Evolutionary conservation across 2,329 filamentous ascomycete genomes (phyloP).

Genomic region (Penicillium sp.): DNA sequence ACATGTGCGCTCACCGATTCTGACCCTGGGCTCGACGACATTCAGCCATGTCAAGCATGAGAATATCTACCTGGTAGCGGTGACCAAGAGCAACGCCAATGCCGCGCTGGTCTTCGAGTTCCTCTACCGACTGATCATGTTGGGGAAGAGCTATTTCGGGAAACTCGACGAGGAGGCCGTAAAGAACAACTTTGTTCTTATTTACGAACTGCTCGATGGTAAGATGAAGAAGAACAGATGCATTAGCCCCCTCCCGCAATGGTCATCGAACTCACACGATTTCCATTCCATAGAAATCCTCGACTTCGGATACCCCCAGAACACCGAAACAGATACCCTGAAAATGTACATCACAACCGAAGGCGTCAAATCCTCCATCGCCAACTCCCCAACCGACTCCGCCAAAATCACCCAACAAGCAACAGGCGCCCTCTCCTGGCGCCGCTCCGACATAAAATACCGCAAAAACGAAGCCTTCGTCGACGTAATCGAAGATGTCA

Average conservation of each 20-base stretch:
- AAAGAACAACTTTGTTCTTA: constrained; percentile 99
- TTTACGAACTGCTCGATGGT: constrained; percentile 96
- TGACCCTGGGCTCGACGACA: constrained; percentile 94
- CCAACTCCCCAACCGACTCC: constrained; percentile 74
- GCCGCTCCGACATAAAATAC: constrained; percentile 96
- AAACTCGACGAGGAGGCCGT: constrained; percentile 99
- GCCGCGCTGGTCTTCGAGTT: constrained; percentile 97
- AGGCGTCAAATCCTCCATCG: constrained; percentile 79
- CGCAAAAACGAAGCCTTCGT: constrained; percentile 99
- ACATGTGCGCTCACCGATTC: constrained; percentile 92
- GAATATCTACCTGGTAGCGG: constrained; percentile 95
- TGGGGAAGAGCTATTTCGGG: constrained; percentile 94
- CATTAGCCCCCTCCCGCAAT: too few relatives aligned
- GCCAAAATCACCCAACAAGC: constrained; percentile 99
- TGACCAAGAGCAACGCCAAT: constrained; percentile 99
- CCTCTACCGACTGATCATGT: constrained; percentile 80
- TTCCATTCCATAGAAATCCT: constrained; percentile 68
- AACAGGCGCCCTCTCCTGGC: constrained; percentile 93
- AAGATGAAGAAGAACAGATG: too few relatives aligned
- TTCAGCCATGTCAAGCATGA: constrained; percentile 99
- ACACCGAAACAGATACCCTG: constrained; percentile 95
- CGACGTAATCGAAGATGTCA: constrained; percentile 98
- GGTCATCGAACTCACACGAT: too few relatives aligned
- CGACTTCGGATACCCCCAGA: constrained; percentile 98
- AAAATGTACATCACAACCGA: constrained; percentile 99